Base-by-base conservation (phyloP, 2,329 filamentous ascomycete species). In the Scopulariopsis brevicaulis region DNA sequence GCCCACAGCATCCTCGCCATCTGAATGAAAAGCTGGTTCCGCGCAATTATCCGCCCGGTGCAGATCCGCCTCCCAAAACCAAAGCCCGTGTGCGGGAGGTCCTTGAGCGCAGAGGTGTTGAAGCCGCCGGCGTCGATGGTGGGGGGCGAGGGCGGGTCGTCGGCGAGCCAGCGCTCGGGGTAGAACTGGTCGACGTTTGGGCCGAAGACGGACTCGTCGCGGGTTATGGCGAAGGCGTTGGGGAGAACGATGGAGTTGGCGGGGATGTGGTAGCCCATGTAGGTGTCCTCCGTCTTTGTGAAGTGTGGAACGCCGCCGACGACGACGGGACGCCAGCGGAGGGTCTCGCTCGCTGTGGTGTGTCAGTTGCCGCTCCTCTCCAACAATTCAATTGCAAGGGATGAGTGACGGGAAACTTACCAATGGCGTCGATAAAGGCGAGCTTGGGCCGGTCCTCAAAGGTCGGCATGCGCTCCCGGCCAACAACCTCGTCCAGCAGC, bases 1-100 rank as follows among this genome's bases (percentile, higher is more conserved):
- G 74, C 76, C 80, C 79, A 83, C 0, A 84, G 63, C 28, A 78
- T 54, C 20, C 72, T 69, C 0, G 75, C 68, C 34, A 76, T 66
- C 25, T 64, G 64, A 5, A 76, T 64, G 59, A 72, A 76, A 5
- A 80, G 64, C 15, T 70, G 72, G 24, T 76, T 73, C 43, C 78
- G 73, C 1, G 77, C 77, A 18, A 82, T 71, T 60, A 78, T 72
- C 12, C 75, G 73, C 0, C 69, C 69, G 2, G 67, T 69, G 25
- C 71, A 74, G 1, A 75, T 67, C 1, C 78, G 65, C 2, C 77
- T 67, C 0, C 79, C 78, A 58, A 74, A 80, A 0, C 77, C 78
- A 57, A 81, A 80, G 7, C 73, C 72, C 0, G 66, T 62, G 2
- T 67, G 63, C 0, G 70, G 69, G 57, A 71, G 62, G 24, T 68